These are phyloP conservation scores for Lactarius psammicola DNA, from an alignment of 768 basidiomycete species.

Conservation along the genomic window DNA sequence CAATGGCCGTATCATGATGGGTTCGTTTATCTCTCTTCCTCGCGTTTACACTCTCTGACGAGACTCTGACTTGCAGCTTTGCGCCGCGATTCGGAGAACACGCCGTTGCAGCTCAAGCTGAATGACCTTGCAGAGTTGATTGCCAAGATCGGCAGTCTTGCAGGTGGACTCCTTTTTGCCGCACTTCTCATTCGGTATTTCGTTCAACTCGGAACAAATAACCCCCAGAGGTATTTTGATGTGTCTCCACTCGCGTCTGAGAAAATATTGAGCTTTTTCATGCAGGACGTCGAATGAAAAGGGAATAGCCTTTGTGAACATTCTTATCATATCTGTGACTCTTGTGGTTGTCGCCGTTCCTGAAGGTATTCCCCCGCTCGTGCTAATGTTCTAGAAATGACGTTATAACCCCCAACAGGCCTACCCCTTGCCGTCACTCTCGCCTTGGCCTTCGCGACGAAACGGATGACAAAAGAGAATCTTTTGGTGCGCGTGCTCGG, in stretches of 20 bases:
- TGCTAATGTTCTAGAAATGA: slow-evolving; percentile 13
- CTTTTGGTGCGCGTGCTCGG: slow-evolving; percentile 93
- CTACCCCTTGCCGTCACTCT: slow-evolving; percentile 94
- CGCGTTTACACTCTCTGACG: neutral
- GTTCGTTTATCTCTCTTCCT: slow-evolving; percentile 44
- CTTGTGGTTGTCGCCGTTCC: slow-evolving; percentile 86
- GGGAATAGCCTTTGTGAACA: slow-evolving; percentile 87
- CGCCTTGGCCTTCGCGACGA: slow-evolving; percentile 95
- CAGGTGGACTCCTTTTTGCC: slow-evolving; percentile 77
- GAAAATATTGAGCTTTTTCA: slow-evolving; percentile 7
- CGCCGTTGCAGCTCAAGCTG: slow-evolving; percentile 91
- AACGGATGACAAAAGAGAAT: slow-evolving; percentile 96
- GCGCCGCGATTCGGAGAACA: slow-evolving; percentile 81
- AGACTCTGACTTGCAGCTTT: slow-evolving; percentile 53
- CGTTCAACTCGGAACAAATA: slow-evolving; percentile 68
- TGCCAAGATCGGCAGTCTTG: slow-evolving; percentile 82
- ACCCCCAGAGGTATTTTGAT: slow-evolving; percentile 51
- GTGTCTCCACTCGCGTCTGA: neutral
- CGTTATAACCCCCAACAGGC: slow-evolving; percentile 44
- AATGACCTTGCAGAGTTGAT: slow-evolving; percentile 94
- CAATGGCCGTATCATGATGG: slow-evolving; percentile 97
- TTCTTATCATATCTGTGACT: slow-evolving; percentile 92
- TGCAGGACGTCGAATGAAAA: slow-evolving; percentile 70
- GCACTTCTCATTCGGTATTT: slow-evolving; percentile 94
- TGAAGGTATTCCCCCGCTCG: slow-evolving; percentile 50